Conservation (phyloP, 2,329 filamentous ascomycete species). For the Phoma herbarum region DNA sequence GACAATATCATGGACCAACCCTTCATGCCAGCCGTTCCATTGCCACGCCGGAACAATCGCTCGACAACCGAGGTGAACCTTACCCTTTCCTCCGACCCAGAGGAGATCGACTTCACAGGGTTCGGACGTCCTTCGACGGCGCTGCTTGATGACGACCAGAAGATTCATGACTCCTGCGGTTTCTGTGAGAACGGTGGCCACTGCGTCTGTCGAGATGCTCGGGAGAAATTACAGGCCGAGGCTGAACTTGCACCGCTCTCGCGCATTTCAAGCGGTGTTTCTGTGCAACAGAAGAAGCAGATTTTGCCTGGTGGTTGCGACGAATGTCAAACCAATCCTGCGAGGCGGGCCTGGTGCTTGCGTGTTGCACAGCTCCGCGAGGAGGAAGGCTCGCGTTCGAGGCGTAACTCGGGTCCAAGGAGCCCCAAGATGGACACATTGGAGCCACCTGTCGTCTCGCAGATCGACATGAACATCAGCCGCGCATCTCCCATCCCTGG, state of each 20-base stretch:
- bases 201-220: constrained; percentile 42
- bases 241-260: constrained; percentile 25
- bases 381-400: constrained; percentile 19
- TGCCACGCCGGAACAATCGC: constrained; percentile 20
- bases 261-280: constrained; percentile 15
- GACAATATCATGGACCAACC: constrained; percentile 24
- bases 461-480: constrained; percentile 29
- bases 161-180: constrained; percentile 39
- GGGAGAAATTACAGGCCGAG: constrained; percentile 19
- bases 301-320: constrained; percentile 45
- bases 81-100: constrained; percentile 24
- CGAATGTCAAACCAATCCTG: constrained; percentile 47
- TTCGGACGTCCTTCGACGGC: constrained; percentile 32
- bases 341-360: constrained; percentile 48
- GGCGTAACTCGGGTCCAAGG: constrained; percentile 12
- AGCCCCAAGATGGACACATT: constrained; percentile 35
- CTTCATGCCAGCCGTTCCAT: constrained; percentile 36
- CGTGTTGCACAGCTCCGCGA: constrained; percentile 42
- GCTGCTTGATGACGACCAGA: constrained; percentile 31
- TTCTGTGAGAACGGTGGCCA: constrained; percentile 46
- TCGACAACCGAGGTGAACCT: constrained; percentile 10
- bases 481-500: constrained; percentile 19
- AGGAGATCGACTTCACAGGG: constrained; percentile 49
- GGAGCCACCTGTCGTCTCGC: constrained; percentile 39
- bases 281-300: constrained; percentile 10